Evolutionary conservation across 495 filamentous ascomycete species (phyloP).

Genomic region (Hypoxylon cercidicola): DNA sequence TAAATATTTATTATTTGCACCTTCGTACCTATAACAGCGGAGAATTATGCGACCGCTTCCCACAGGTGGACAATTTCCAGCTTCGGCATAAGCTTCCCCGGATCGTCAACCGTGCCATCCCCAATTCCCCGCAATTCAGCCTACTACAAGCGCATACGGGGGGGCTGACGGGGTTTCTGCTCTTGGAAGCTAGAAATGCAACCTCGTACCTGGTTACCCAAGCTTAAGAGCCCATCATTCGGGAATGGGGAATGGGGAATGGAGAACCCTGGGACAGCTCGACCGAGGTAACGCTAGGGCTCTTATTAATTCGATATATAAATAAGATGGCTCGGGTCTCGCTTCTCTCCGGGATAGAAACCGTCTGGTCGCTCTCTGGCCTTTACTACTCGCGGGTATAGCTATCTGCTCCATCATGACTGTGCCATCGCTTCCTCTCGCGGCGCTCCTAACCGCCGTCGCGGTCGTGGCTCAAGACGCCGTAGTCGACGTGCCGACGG

Average conservation of each 20-base stretch:
- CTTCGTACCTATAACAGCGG: background rate
- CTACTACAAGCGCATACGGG: background rate
- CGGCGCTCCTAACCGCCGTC: slow-evolving; percentile 26
- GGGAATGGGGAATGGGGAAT: background rate
- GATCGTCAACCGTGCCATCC: slow-evolving; percentile 34
- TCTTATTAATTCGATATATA: background rate
- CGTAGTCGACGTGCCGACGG: slow-evolving; percentile 24
- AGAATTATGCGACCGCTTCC: slow-evolving; percentile 8
- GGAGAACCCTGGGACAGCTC: background rate
- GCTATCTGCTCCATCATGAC: slow-evolving; percentile 13
- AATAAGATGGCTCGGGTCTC: slow-evolving; percentile 23
- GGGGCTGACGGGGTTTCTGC: background rate
- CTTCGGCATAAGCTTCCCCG: slow-evolving; percentile 43
- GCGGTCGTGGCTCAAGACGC: slow-evolving; percentile 26
- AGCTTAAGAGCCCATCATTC: slow-evolving; percentile 1
- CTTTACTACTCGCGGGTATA: background rate
- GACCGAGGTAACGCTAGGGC: slow-evolving; percentile 18
- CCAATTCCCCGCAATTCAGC: slow-evolving; percentile 28
- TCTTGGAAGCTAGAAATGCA: slow-evolving; percentile 27
- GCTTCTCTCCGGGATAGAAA: background rate
- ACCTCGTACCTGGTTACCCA: slow-evolving; percentile 32
- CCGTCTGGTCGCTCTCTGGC: background rate
- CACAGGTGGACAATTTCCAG: slow-evolving; percentile 37
- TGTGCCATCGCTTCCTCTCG: slow-evolving; percentile 21
- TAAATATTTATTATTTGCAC: background rate